Percentiles rank a stretch among this genome's conserved stretches.
phyloP scores from a whole-genome alignment of 176 grass and related monocot genomes.

The Eragrostis nindensis region DNA sequence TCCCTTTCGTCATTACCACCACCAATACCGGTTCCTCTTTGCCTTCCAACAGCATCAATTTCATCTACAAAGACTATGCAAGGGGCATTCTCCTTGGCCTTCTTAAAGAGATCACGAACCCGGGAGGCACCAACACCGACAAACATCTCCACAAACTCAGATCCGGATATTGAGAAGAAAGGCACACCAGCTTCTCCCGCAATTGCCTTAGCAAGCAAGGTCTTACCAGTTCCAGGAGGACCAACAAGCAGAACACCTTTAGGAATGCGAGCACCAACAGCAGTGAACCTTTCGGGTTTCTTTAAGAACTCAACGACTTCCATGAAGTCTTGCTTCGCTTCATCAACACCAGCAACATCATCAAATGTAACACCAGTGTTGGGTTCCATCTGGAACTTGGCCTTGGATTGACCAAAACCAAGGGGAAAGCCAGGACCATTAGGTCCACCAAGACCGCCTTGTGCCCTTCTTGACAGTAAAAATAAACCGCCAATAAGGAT shows the following conservation, averaged over 20 bases:
- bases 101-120: slow-evolving; percentile 97
- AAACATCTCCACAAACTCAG: slow-evolving; percentile 99
- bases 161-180: slow-evolving; percentile 95
- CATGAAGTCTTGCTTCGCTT: slow-evolving; percentile 98
- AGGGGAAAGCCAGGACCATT: slow-evolving; percentile 91
- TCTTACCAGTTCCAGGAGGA: slow-evolving; percentile 96
- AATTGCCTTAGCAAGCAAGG: slow-evolving; percentile 96
- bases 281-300: slow-evolving; percentile 96
- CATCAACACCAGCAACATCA: slow-evolving; percentile 94
- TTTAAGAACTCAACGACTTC: slow-evolving; percentile 99
- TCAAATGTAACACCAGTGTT: slow-evolving; percentile 97
- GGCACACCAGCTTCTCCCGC: slow-evolving; percentile 98
- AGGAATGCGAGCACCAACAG: slow-evolving; percentile 95
- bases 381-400: slow-evolving; percentile 99
- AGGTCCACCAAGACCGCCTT: slow-evolving; percentile 88
- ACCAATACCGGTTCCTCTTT: slow-evolving; percentile 89
- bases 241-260: slow-evolving; percentile 98
- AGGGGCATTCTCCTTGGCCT: slow-evolving; percentile 98
- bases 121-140: slow-evolving; percentile 95
- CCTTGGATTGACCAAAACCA: slow-evolving; percentile 84
- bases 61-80: slow-evolving; percentile 99
- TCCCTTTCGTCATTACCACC: slow-evolving; percentile 98
- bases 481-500: slow-evolving; percentile 95
- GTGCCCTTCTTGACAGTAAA: slow-evolving; percentile 81
- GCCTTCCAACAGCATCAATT: slow-evolving; percentile 92